Percentiles rank a stretch among this genome's conserved stretches.
Evolutionary conservation across 1,139 yeast genomes (phyloP).

Genomic region (Schwanniomyces etchellsii): DNA sequence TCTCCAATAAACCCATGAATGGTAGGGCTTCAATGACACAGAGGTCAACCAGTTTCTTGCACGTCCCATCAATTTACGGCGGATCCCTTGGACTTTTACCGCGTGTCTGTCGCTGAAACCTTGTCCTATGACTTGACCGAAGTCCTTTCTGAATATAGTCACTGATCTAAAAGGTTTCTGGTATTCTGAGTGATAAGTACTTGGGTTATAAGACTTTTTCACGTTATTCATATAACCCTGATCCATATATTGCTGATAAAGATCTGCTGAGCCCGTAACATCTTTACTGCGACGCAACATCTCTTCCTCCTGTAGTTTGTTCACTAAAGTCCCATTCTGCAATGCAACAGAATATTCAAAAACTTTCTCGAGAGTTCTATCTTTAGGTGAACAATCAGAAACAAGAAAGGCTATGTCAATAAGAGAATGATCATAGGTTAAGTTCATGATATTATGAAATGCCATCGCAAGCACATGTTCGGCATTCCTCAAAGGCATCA

Average conservation of each 20-base stretch:
- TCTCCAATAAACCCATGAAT: constrained; percentile 94
- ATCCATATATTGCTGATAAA: constrained; percentile 68
- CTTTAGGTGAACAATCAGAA: constrained; percentile 76
- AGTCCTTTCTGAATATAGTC: constrained; percentile 74
- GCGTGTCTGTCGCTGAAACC: constrained; percentile 90
- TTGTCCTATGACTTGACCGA: constrained; percentile 80
- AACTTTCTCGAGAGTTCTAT: constrained; percentile 64
- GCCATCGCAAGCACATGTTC: constrained; percentile 76
- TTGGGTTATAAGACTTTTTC: constrained; percentile 54
- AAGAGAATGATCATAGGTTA: constrained; percentile 76
- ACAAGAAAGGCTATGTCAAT: constrained; percentile 83
- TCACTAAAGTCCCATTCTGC: constrained; percentile 64
- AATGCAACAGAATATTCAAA: constrained; percentile 60
- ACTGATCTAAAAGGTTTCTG: constrained; percentile 70
- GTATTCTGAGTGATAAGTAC: constrained; percentile 50
- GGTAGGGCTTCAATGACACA: constrained; percentile 73
- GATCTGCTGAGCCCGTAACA: constrained; percentile 50
- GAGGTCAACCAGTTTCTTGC: constrained; percentile 86
- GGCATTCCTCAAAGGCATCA: constrained; percentile 80
- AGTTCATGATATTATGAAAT: constrained; percentile 77
- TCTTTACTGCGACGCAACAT: constrained; percentile 17
- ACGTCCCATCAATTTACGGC: constrained; percentile 84
- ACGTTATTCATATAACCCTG: constrained; percentile 55
- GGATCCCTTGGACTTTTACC: constrained; percentile 82
- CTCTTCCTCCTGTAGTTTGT: constrained; percentile 40